Evolutionary conservation across 805 yeast genomes (phyloP), one percentile per base, ranked within the genome.

Genomic region (Lipomyces kockii): DNA sequence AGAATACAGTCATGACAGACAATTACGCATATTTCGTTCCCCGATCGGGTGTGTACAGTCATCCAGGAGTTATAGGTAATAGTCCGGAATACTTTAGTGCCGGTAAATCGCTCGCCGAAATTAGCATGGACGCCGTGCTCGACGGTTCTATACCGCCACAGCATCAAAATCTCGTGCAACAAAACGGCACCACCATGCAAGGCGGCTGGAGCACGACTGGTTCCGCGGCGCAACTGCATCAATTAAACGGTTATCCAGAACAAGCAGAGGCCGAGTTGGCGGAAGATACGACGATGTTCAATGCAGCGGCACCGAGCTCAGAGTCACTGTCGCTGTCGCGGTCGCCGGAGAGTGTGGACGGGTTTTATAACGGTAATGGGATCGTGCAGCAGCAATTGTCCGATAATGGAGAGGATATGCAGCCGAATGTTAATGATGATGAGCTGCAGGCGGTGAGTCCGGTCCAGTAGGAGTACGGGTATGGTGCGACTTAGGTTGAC

Each of bases 391-490:
- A 27, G 54, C 43, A 52, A n/a, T 7, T 6, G 27, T 20, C 39
- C 6, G 37, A 53, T 32, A 37, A 53, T 20, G 22, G 25, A 56
- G 57, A 53, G n/a, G 61, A 62, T n/a, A 60, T 55, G 37, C 49
- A 62, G 25, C 17, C n/a, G 39, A 62, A 62, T 22, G 17, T 37
- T 4, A 37, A 58, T 27, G 65, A 58, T 7, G 62, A 51, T 22
- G 58, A 63, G 20, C 29, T 37, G 53, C 65, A 52, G 34, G 52
- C 53, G 37, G 65, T 63, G 20, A 34, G 65, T 58, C 22, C 3
- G 32, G 6, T 7, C 12, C 2, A 32, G 20, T 25, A 1, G 14
- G 32, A 29, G 7, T 5, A 29, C 32, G 29, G 29, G 29, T 29
- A 5, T 29, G 1, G 32, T 55, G 39, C n/a, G 7, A 12, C 14